Percentiles rank a stretch among this genome's conserved stretches.
Conservation (phyloP, 495 filamentous ascomycete genomes). For the Letharia lupina region DNA sequence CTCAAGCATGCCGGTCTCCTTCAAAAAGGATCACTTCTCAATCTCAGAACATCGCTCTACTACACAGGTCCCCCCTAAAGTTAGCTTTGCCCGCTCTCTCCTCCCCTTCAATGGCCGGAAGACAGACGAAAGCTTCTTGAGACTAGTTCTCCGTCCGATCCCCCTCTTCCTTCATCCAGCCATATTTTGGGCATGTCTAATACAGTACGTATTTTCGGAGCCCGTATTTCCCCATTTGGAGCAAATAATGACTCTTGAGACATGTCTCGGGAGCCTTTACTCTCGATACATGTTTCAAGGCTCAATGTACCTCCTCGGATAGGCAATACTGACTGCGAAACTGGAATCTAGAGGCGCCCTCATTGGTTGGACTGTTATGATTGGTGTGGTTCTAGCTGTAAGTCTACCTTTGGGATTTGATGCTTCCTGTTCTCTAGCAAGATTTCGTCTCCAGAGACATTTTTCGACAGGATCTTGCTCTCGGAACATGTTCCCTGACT, state of each 20-base stretch:
- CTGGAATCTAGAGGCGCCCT: conserved; percentile 48
- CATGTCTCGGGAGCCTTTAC: too few relatives aligned
- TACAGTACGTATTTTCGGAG: conserved; percentile 39
- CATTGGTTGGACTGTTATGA: conserved; percentile 93
- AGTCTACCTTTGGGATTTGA: background rate
- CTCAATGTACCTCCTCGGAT: too few relatives aligned
- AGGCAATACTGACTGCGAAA: too few relatives aligned
- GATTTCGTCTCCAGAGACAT: background rate
- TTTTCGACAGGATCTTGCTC: background rate
- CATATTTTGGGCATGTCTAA: conserved; percentile 82
- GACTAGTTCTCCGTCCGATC: conserved; percentile 54
- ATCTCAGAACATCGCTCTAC: conserved; percentile 2
- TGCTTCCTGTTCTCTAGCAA: background rate
- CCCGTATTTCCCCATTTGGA: too few relatives aligned
- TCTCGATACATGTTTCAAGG: too few relatives aligned
- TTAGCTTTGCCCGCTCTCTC: conserved; percentile 48
- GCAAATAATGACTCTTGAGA: too few relatives aligned
- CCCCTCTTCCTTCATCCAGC: conserved; percentile 70
- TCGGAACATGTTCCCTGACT: background rate
- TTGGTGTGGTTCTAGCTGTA: conserved; percentile 72
- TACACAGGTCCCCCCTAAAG: conserved; percentile 31
- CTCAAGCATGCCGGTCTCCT: conserved; percentile 6
- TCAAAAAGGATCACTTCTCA: conserved; percentile 3
- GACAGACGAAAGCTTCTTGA: conserved; percentile 53
- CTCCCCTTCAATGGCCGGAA: conserved; percentile 74